These are phyloP conservation scores for Hypoxylon rickii DNA, from an alignment of 495 filamentous ascomycete genomes.

Conservation along the genomic window DNA sequence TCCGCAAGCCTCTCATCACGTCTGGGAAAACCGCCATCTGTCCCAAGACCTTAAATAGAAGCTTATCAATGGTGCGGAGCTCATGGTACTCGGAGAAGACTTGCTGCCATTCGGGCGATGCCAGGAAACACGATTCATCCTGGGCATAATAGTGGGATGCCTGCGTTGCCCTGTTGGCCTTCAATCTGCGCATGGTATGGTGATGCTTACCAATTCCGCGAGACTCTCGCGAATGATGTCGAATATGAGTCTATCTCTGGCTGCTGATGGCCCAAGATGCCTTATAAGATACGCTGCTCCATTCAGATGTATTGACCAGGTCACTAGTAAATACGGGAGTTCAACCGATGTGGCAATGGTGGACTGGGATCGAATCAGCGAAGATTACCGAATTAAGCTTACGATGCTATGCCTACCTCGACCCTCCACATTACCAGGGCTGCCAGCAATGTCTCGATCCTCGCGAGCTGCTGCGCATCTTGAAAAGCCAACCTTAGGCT, in stretches of 20 bases:
- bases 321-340: slow-evolving; percentile 1
- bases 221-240: slow-evolving; percentile 1
- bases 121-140: slow-evolving; percentile 7
- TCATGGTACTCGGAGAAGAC: not conserved
- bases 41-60: not conserved
- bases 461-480: not conserved
- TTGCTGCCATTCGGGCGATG: slow-evolving; percentile 1
- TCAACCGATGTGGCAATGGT: slow-evolving; percentile 7
- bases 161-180: not conserved
- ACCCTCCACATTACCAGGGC: slow-evolving; percentile 10
- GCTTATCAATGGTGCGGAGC: not conserved
- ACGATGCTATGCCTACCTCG: not conserved
- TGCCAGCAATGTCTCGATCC: slow-evolving; percentile 8
- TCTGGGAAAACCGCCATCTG: slow-evolving; percentile 9
- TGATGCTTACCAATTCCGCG: slow-evolving; percentile 1
- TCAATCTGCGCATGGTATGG: not conserved
- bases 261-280: slow-evolving; percentile 2
- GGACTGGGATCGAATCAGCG: not conserved
- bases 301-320: slow-evolving; percentile 4
- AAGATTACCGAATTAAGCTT: not conserved
- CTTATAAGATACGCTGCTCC: slow-evolving; percentile 3
- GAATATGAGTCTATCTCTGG: slow-evolving; percentile 1
- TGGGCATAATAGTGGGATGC: slow-evolving; percentile 11
- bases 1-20: slow-evolving; percentile 10
- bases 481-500: slow-evolving; percentile 1